Evolutionary conservation across 1,139 yeast genomes (phyloP), one percentile per base, ranked within the genome.

Genomic region (Candida gigantensis): DNA sequence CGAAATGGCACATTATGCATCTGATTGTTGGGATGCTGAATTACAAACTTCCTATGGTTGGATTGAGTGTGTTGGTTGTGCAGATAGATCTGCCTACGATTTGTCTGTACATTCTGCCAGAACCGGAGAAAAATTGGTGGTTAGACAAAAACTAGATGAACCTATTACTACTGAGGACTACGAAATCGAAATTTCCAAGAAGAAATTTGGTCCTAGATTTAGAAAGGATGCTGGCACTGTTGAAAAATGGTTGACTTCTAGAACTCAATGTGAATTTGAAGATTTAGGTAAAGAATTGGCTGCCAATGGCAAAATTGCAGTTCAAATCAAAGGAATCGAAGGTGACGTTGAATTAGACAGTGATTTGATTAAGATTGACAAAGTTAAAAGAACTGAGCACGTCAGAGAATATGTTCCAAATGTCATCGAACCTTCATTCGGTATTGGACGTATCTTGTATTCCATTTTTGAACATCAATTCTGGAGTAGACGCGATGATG

Each of bases 11-110:
- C 99, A 94, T 65, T 94, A 94, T 62, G 98, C 98, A 42, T 83
- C 96, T 50, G 99, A 94, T 69, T 94, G 99, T 74, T 94, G 99
- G 99, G 99, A 94, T 71, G 97, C 96, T 47, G 99, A 94, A 73
- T 76, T 94, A 54, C 83, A 86, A 55, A 84, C 96, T 28, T 86
- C 96, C 25, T 94, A 87, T 58, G 97, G 99, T 51, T 94, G 99
- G 99, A 85, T 94, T 54, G 99, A 94, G 71, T 92, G 98, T 81
- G 97, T 92, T 58, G 99, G 99, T 51, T 92, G 98, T 73, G 99
- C 99, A 46, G 99, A 94, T 67, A 83, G 99, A 72, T 87, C 96
- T 34, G 99, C 99, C 30, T 94, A 89, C 61, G 99, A 94, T 68
- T 79, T 94, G 65, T 78, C 92, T 36, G 98, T 94, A 41, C 99